A percentile compares a stretch with the other conserved stretches of the same genome.
Evolutionary conservation across 257 asterid species (phyloP).

Genomic region (Sherardia arvensis): DNA sequence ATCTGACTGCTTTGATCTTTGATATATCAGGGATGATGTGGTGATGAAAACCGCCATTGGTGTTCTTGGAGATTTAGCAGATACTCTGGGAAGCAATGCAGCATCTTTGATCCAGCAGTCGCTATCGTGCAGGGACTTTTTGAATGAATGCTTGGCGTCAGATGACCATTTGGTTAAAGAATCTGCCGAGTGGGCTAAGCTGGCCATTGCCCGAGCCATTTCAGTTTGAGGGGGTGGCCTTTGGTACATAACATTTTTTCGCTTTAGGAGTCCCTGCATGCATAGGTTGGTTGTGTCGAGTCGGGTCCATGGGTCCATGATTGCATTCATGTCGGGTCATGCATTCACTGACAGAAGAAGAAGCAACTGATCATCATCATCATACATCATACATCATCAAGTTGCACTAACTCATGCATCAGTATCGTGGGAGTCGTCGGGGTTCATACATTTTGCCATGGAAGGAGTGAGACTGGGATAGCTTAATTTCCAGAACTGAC

Average conservation of each 20-base stretch:
- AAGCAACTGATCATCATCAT: slow-evolving; percentile 26
- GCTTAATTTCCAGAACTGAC: slow-evolving; percentile 21
- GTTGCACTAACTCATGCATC: slow-evolving; percentile 72
- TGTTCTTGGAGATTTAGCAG: slow-evolving; percentile 89
- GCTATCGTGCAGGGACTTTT: slow-evolving; percentile 68
- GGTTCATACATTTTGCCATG: slow-evolving; percentile 23
- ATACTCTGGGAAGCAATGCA: slow-evolving; percentile 83
- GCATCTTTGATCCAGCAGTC: slow-evolving; percentile 78
- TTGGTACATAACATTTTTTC: slow-evolving; percentile 34
- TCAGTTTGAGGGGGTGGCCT: slow-evolving; percentile 53
- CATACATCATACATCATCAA: slow-evolving; percentile 14
- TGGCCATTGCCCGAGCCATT: slow-evolving; percentile 82
- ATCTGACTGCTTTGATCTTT: slow-evolving; percentile 8
- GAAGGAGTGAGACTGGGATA: slow-evolving; percentile 10
- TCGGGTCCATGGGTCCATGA: slow-evolving; percentile 46
- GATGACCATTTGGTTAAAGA: slow-evolving; percentile 84
- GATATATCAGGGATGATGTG: slow-evolving; percentile 67
- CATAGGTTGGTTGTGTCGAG: slow-evolving; percentile 76
- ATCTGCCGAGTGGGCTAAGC: slow-evolving; percentile 96
- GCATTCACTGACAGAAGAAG: slow-evolving; percentile 48
- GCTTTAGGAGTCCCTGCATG: slow-evolving; percentile 56
- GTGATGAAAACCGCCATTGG: slow-evolving; percentile 92
- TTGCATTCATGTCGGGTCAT: slow-evolving; percentile 54
- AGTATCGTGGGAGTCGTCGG: slow-evolving; percentile 43
- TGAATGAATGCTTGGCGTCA: slow-evolving; percentile 78